A percentile compares a stretch with the other conserved stretches of the same genome.
Conservation (phyloP, 495 filamentous ascomycete genomes). For the Monascus purpureus region DNA sequence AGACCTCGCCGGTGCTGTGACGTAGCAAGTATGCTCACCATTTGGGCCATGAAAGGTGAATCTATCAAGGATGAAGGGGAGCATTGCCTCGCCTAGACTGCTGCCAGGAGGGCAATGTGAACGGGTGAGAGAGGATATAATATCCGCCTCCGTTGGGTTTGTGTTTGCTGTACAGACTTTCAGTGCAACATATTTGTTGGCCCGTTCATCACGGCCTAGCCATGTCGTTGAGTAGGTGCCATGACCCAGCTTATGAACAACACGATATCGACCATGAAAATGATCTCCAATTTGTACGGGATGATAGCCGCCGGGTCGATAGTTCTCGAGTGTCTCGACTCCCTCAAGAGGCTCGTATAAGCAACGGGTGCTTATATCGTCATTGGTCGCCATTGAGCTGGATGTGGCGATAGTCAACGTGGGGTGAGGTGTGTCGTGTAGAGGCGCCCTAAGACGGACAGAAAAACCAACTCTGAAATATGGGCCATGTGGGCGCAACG, state of each 20-base stretch:
- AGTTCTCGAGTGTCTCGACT: slow-evolving; percentile 17
- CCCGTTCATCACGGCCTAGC: slow-evolving; percentile 16
- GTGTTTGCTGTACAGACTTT: slow-evolving; percentile 19
- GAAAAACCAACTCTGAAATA: slow-evolving; percentile 3
- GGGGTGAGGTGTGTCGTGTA: slow-evolving; percentile 6
- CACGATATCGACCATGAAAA: slow-evolving; percentile 19
- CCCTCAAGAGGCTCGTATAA: slow-evolving; percentile 17
- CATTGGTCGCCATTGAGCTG: slow-evolving; percentile 8
- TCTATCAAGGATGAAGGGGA: slow-evolving; percentile 23
- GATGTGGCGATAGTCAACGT: slow-evolving; percentile 8
- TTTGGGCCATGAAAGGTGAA: slow-evolving; percentile 30
- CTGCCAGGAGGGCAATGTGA: slow-evolving; percentile 3
- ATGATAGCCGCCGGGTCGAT: slow-evolving; percentile 19
- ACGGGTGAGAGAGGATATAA: slow-evolving; percentile 8
- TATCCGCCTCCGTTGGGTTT: slow-evolving; percentile 12
- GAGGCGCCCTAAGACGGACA: slow-evolving; percentile 2
- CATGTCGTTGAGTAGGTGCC: slow-evolving; percentile 20
- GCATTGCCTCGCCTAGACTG: slow-evolving; percentile 9
- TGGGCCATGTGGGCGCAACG: slow-evolving; percentile 5
- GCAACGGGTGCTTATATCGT: slow-evolving; percentile 4
- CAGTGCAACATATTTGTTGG: slow-evolving; percentile 16
- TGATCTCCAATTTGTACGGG: slow-evolving; percentile 19
- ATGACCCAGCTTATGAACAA: slow-evolving; percentile 22
- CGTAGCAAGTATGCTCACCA: slow-evolving; percentile 26
- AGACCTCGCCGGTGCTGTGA: slow-evolving; percentile 16